Base-by-base conservation (phyloP, 2,329 filamentous ascomycete species). In the Ramichloridium luteum region DNA sequence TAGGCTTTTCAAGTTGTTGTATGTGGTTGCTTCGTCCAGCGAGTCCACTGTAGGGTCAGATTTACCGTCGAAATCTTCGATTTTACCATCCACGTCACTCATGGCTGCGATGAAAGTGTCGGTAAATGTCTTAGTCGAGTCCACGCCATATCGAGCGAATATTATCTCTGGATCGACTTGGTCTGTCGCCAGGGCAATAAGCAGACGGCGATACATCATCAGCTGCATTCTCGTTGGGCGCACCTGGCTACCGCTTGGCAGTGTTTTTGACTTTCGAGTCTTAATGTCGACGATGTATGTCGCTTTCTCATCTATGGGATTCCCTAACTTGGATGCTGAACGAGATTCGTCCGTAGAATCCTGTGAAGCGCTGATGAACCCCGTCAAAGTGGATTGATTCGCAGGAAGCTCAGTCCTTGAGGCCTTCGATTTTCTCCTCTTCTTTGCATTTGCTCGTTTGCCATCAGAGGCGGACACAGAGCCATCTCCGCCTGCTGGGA, bases 261-360 rank as follows among this genome's bases (percentile, higher is more conserved):
- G 51, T 3, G 66, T 68, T n/a, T 59, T 62, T 3, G 69, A 72
- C 1, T 66, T 68, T 12, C 86, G 72, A 0, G 88, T 96, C 57
- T 98, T 98, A 41, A 93, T 74, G 46, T 98, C 90, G 0, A 76
- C 77, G 29, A 98, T 62, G 54, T 92, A 94, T n/a, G 79, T 38
- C 5, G 39, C 33, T 23, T 30, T 29, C 5, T 30, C 6, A 56
- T 32, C 61, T n/a, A n/a, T n/a, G n/a, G n/a, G n/a, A n/a, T n/a
- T n/a, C n/a, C n/a, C n/a, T n/a, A n/a, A n/a, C n/a, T n/a, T n/a
- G n/a, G n/a, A n/a, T n/a, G n/a, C n/a, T n/a, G n/a, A n/a, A n/a
- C n/a, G n/a, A n/a, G n/a, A n/a, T n/a, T n/a, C n/a, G n/a, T n/a
- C n/a, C n/a, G n/a, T n/a, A n/a, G n/a, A n/a, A n/a, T n/a, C 34